Conservation (phyloP, 202 grass and related monocot genomes). For the Saccharum hybrid region DNA sequence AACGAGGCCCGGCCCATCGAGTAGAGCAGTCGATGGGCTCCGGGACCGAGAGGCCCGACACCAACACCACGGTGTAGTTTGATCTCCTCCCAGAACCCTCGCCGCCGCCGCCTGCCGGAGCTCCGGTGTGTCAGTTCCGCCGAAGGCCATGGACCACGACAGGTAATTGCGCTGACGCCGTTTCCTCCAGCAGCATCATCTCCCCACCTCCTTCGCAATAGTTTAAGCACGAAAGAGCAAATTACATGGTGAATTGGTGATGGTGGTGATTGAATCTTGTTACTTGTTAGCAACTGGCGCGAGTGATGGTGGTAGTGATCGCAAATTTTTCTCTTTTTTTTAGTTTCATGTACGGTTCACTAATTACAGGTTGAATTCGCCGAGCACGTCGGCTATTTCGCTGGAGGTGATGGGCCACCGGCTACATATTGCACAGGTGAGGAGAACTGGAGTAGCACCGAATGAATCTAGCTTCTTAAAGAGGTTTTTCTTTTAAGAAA, state of each 20-base stretch:
- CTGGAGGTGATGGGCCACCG: constrained; percentile 78
- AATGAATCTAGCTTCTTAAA: neutral
- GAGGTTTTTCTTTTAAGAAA: neutral
- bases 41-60: neutral
- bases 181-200: neutral
- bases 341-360: neutral
- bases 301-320: neutral
- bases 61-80: neutral
- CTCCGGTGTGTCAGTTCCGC: constrained; percentile 1
- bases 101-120: constrained; percentile 40
- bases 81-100: constrained; percentile 23
- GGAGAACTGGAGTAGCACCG: neutral
- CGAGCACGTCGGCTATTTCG: constrained; percentile 82
- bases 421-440: constrained; percentile 82
- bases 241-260: neutral
- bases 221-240: neutral
- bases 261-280: neutral
- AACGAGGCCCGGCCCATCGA: constrained; percentile 22
- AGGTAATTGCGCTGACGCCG: constrained; percentile 8
- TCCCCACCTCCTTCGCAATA: neutral
- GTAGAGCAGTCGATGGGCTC: neutral
- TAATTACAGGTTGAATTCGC: constrained; percentile 72
- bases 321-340: neutral
- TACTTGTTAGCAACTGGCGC: neutral
- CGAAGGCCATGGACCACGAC: constrained; percentile 49